Conservation (phyloP, 2,329 filamentous ascomycete species). For the Mollisia scopiformis region DNA sequence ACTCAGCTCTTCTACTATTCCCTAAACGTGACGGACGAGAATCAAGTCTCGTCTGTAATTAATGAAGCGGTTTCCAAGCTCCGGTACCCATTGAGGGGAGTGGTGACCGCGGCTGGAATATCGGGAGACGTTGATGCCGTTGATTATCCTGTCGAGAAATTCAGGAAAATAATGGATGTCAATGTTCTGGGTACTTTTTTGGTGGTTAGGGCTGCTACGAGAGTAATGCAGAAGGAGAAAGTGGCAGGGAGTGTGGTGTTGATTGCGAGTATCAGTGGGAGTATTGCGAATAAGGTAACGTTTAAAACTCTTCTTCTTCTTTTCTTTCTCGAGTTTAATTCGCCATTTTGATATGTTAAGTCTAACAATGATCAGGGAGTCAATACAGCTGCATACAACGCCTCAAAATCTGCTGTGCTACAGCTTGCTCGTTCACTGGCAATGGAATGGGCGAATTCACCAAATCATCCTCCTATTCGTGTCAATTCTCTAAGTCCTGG, state of each 20-base stretch:
- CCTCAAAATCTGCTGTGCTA: constrained; percentile 66
- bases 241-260: constrained; percentile 56
- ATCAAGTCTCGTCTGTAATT: constrained; percentile 39
- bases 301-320: constrained; percentile 16
- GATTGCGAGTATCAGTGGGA: constrained; percentile 69
- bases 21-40: constrained; percentile 48
- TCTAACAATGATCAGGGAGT: constrained; percentile 7
- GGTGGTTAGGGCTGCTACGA: constrained; percentile 71
- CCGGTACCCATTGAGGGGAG: constrained; percentile 10
- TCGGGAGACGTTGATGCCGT: constrained; percentile 50
- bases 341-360: not conserved
- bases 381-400: constrained; percentile 48
- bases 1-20: constrained; percentile 37
- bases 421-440: constrained; percentile 63
- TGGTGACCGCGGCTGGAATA: constrained; percentile 52
- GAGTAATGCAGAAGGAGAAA: constrained; percentile 51
- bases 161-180: constrained; percentile 68
- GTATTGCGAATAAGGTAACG: constrained; percentile 65
- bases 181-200: constrained; percentile 73
- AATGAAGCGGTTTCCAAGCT: not conserved
- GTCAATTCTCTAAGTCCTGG: constrained; percentile 69
- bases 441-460: constrained; percentile 70
- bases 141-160: constrained; percentile 56
- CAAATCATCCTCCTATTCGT: constrained; percentile 42
- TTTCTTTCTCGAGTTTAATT: not conserved